These are phyloP conservation scores for Microdochium nivale DNA, from an alignment of 2,329 filamentous ascomycete genomes.

Conservation along the genomic window DNA sequence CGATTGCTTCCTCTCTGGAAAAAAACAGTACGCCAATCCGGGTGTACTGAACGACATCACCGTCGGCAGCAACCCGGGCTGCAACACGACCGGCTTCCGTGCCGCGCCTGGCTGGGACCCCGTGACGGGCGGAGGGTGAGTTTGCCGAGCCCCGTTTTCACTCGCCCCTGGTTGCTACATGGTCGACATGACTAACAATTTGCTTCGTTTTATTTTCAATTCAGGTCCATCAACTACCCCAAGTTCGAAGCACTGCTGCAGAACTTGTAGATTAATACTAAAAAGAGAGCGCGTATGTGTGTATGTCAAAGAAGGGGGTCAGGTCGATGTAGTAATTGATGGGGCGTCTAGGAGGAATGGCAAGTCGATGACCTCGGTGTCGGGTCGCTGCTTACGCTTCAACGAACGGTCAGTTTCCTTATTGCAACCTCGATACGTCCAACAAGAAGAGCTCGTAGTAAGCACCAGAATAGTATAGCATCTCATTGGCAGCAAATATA, in stretches of 20 bases:
- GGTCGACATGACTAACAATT: background rate
- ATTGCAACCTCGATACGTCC: too few species aligned
- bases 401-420: too few species aligned
- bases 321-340: too few species aligned
- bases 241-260: background rate
- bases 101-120: conserved; percentile 22
- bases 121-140: conserved; percentile 15
- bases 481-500: too few species aligned
- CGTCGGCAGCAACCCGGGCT: conserved; percentile 17
- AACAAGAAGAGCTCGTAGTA: too few species aligned
- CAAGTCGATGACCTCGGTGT: too few species aligned
- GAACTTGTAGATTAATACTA: background rate
- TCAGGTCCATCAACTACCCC: background rate
- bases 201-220: background rate
- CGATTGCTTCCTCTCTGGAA: background rate
- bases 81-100: conserved; percentile 16
- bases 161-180: background rate
- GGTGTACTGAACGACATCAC: conserved; percentile 21
- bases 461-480: too few species aligned
- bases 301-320: too few species aligned
- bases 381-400: too few species aligned
- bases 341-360: too few species aligned
- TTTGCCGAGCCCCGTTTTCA: background rate
- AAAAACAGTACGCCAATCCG: conserved; percentile 15
- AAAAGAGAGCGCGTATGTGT: too few species aligned